A percentile compares a stretch with the other conserved stretches of the same genome.
phyloP scores from a whole-genome alignment of 2,329 filamentous ascomycete genomes.

The Trichoderma citrinoviride region DNA sequence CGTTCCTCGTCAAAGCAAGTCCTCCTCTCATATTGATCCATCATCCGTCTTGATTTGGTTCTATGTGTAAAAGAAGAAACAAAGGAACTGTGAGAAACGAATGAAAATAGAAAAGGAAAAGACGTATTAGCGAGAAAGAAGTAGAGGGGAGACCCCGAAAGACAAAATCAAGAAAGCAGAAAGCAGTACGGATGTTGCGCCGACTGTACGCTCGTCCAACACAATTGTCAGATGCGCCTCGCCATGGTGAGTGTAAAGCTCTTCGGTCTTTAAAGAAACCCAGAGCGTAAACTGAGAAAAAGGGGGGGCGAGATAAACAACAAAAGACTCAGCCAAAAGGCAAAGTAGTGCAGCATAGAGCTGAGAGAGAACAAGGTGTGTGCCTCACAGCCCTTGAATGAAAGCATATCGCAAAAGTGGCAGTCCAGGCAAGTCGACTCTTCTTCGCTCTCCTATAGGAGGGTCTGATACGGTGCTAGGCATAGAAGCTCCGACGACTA shows the following conservation, averaged over 20 bases:
- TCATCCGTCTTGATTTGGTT: not conserved
- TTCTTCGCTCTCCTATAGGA: not conserved
- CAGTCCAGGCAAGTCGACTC: not conserved
- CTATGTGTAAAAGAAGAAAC: not conserved
- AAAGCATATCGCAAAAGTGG: not conserved
- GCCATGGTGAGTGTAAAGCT: not conserved
- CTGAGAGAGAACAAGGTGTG: too few relatives aligned
- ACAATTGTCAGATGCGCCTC: not conserved
- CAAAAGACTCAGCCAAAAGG: not conserved
- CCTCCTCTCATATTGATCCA: not conserved
- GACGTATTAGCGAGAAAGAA: not conserved
- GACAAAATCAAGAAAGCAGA: not conserved
- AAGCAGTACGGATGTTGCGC: not conserved
- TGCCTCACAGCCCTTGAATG: not conserved
- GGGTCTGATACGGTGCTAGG: constrained; percentile 26
- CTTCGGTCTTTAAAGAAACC: not conserved
- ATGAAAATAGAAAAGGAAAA: not conserved
- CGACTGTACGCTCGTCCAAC: not conserved
- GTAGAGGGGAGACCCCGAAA: not conserved
- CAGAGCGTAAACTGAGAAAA: not conserved
- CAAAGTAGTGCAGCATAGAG: not conserved
- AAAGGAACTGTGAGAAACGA: not conserved
- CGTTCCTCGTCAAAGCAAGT: not conserved
- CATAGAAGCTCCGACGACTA: constrained; percentile 6
- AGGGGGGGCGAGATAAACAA: not conserved